These are phyloP conservation scores for Helianthus tuberosus DNA, from an alignment of 129 eudicot species.

Conservation along the genomic window DNA sequence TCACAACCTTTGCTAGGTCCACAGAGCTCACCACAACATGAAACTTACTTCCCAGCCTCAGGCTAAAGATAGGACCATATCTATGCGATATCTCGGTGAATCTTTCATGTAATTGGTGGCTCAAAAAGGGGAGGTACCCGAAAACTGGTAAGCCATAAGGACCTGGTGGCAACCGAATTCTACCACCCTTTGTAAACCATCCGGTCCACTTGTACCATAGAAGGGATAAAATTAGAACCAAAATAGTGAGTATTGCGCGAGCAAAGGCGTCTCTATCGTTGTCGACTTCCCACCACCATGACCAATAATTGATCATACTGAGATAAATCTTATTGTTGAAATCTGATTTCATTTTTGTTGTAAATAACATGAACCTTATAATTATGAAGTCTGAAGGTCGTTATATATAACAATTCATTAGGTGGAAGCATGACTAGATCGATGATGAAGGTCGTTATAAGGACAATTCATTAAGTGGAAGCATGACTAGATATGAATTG, in stretches of 20 bases:
- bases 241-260: conserved; percentile 27
- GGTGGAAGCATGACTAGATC: background rate
- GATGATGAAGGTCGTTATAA: background rate
- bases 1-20: conserved; percentile 24
- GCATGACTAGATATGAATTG: background rate
- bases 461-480: background rate
- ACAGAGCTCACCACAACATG: conserved; percentile 36
- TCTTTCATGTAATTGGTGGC: conserved; percentile 31
- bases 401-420: background rate
- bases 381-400: background rate
- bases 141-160: conserved; percentile 37
- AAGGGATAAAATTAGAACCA: background rate
- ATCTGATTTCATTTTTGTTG: background rate
- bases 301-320: conserved; percentile 24
- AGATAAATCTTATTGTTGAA: background rate
- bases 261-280: conserved; percentile 20
- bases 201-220: conserved; percentile 12
- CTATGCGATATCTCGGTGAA: conserved; percentile 27
- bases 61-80: conserved; percentile 37
- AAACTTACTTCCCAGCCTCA: conserved; percentile 34
- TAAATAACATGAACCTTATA: background rate
- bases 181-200: background rate
- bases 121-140: conserved; percentile 34
- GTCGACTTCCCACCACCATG: conserved; percentile 40
- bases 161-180: conserved; percentile 12